These are phyloP conservation scores for Cinnamomum chago DNA, from an alignment of 164 flowering plant genomes.

Conservation along the genomic window DNA sequence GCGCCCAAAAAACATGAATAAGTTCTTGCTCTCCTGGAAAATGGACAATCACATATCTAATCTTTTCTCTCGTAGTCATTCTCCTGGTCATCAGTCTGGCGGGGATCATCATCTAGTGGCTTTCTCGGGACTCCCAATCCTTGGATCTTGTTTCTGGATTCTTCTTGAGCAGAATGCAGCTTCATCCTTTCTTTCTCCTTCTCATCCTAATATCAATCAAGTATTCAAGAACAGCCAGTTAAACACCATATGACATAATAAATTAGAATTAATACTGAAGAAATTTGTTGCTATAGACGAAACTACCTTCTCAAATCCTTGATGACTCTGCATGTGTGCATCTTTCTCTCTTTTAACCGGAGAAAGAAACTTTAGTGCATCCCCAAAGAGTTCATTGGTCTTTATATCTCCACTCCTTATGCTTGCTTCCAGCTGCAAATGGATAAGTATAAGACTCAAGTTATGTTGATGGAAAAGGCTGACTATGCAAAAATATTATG, in stretches of 20 bases:
- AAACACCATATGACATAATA: not conserved
- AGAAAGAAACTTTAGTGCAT: constrained; percentile 28
- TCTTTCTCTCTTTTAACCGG: constrained; percentile 32
- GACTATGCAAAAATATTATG: too few species aligned
- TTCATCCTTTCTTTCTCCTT: constrained; percentile 19
- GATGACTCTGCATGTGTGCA: constrained; percentile 15
- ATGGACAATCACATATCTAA: not conserved
- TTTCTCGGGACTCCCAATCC: constrained; percentile 33
- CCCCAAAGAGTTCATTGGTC: constrained; percentile 50
- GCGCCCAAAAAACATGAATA: not conserved
- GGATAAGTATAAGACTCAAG: not conserved
- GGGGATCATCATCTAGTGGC: constrained; percentile 24
- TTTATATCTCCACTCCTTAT: constrained; percentile 72
- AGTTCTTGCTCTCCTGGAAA: not conserved
- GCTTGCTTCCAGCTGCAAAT: constrained; percentile 80
- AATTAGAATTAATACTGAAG: not conserved
- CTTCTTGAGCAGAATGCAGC: constrained; percentile 44
- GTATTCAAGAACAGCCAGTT: not conserved
- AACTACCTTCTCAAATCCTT: constrained; percentile 34
- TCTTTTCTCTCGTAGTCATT: constrained; percentile 27
- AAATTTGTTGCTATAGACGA: not conserved
- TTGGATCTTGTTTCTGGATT: constrained; percentile 31
- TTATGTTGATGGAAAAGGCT: not conserved
- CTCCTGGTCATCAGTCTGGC: constrained; percentile 30
- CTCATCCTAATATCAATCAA: constrained; percentile 22